phyloP scores from a whole-genome alignment of 345 rosid species.

The Eucalyptus fibrosa region DNA sequence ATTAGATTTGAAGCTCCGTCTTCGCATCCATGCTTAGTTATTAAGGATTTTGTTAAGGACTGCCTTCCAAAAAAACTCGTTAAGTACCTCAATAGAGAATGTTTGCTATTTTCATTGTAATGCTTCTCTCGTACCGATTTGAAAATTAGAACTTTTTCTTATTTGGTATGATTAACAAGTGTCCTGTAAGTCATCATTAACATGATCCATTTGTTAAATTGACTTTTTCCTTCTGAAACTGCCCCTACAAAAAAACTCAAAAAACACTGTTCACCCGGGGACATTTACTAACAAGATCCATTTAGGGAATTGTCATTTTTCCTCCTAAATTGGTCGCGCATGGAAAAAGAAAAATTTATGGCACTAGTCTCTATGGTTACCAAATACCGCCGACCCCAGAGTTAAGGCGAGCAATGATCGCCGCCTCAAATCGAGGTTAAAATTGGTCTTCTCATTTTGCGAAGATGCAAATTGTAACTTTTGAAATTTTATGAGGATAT shows the following conservation, averaged over 20 bases:
- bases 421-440: background rate
- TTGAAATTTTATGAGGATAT: background rate
- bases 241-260: background rate
- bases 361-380: background rate
- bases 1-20: background rate
- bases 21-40: background rate
- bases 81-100: background rate
- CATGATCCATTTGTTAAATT: background rate
- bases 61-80: background rate
- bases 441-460: background rate
- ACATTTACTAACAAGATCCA: background rate
- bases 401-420: background rate
- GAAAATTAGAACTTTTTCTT: background rate
- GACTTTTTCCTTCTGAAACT: background rate
- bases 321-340: background rate
- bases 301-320: background rate
- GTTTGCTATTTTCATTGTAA: background rate
- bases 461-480: background rate
- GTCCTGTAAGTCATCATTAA: background rate
- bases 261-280: background rate
- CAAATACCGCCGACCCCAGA: background rate
- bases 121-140: background rate
- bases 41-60: background rate
- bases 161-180: background rate
- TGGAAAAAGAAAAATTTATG: background rate